A percentile compares a stretch with the other conserved stretches of the same genome.
phyloP scores from a whole-genome alignment of 352 stramenopile genomes.

The Phytophthora rubi region DNA sequence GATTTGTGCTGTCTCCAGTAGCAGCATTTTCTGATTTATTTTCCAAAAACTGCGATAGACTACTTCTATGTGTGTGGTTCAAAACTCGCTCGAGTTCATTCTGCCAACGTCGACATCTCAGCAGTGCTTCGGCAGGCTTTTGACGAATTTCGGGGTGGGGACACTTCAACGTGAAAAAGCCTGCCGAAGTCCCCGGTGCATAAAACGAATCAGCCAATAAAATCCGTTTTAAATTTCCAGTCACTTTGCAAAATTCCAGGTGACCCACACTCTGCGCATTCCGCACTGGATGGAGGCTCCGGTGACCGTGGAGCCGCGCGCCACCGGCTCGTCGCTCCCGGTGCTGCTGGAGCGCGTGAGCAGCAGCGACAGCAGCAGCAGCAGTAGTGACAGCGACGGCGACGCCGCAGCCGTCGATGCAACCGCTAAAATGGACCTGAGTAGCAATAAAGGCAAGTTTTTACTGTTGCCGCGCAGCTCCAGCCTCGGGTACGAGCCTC shows the following conservation, averaged over 20 bases:
- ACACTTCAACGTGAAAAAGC: no score
- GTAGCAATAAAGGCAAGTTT: conserved; percentile 13
- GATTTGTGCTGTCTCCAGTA: not conserved
- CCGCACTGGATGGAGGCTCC: not conserved
- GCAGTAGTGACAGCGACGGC: not conserved
- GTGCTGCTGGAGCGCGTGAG: conserved; percentile 12
- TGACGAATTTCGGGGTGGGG: no score
- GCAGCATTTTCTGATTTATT: no score
- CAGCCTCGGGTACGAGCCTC: conserved; percentile 23
- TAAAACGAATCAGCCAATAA: not conserved
- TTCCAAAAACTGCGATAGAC: no score
- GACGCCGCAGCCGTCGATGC: conserved; percentile 3
- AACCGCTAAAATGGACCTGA: not conserved
- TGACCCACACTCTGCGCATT: not conserved
- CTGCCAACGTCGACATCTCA: no score
- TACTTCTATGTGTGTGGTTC: no score
- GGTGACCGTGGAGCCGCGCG: conserved; percentile 10
- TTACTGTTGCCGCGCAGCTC: conserved; percentile 23
- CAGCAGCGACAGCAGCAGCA: conserved; percentile 17
- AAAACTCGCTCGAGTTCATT: no score
- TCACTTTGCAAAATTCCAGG: not conserved
- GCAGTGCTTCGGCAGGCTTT: no score
- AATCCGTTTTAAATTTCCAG: not conserved
- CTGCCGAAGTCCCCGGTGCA: not conserved
- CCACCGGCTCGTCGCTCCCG: conserved; percentile 25